Evolutionary conservation across 306 rosid species (phyloP).

Genomic region (Cicer bijugum): DNA sequence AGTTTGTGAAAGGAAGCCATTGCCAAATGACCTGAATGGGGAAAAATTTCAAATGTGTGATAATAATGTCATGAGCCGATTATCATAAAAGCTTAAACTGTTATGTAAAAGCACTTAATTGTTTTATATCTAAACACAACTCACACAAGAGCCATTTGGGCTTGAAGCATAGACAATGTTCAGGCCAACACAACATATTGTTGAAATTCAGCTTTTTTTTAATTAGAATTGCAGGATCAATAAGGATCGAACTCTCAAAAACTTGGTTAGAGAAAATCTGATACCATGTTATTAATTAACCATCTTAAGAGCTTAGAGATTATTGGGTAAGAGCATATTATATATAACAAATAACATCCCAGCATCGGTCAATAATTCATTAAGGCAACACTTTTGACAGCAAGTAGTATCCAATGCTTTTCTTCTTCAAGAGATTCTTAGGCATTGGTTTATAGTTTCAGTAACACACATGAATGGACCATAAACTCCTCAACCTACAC

Average conservation of each 20-base stretch:
- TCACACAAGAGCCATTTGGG: constrained; percentile 3
- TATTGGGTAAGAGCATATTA: background rate
- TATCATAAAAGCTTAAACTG: background rate
- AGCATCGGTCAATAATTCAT: background rate
- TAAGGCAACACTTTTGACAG: background rate
- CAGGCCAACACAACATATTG: background rate
- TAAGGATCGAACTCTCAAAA: background rate
- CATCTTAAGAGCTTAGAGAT: background rate
- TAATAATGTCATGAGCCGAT: background rate
- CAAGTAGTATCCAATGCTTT: background rate
- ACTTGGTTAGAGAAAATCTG: background rate
- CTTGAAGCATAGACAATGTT: background rate
- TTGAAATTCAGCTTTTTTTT: background rate
- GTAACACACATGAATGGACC: background rate
- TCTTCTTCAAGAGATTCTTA: constrained; percentile 19
- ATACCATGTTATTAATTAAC: background rate
- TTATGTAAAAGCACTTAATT: background rate
- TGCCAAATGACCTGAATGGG: constrained; percentile 83
- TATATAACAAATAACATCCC: constrained; percentile 6
- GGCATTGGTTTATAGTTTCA: background rate
- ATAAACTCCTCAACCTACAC: background rate
- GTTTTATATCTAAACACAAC: constrained; percentile 8
- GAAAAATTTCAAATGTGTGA: background rate
- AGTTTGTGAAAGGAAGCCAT: constrained; percentile 87
- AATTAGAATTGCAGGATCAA: background rate